These are phyloP conservation scores for Beverwykella pulmonaria DNA, from an alignment of 495 filamentous ascomycete genomes.

Conservation along the genomic window DNA sequence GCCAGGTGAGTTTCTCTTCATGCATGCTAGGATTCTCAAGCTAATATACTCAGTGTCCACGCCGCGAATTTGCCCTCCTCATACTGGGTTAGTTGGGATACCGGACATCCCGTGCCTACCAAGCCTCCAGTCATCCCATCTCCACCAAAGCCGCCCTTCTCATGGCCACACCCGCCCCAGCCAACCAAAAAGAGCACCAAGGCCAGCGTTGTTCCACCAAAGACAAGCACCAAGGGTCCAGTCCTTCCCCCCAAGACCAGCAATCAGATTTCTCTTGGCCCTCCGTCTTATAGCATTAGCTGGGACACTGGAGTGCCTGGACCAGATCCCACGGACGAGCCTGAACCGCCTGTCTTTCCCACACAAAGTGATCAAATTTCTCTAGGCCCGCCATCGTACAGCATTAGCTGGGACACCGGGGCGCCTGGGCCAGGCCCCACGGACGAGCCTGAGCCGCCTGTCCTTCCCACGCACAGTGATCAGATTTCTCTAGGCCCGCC, in stretches of 20 bases:
- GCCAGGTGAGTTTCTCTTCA: conserved; percentile 13
- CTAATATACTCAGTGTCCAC: conserved; percentile 9
- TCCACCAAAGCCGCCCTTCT: not conserved
- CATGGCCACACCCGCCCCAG: not conserved
- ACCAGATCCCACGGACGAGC: conserved; percentile 12
- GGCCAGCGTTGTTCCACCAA: not conserved
- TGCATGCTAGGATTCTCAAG: not conserved
- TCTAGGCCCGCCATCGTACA: conserved; percentile 1
- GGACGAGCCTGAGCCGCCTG: conserved; percentile 7
- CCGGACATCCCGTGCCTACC: not conserved
- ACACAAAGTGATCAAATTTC: conserved; percentile 7
- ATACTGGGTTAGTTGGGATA: conserved; percentile 17
- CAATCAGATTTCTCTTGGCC: conserved; percentile 4
- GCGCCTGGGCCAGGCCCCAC: conserved; percentile 6
- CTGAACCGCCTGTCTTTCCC: not conserved
- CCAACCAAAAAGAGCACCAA: not conserved
- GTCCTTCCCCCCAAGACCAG: not conserved
- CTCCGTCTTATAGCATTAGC: conserved; percentile 4
- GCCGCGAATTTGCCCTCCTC: conserved; percentile 1
- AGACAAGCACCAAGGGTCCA: conserved; percentile 4
- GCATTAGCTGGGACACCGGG: conserved; percentile 17
- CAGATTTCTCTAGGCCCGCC: conserved; percentile 1
- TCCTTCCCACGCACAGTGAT: not conserved
- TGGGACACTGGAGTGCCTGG: conserved; percentile 21
- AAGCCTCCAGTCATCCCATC: conserved; percentile 3